Base-by-base conservation (phyloP, 2,329 filamentous ascomycete species). In the Trichoderma sp. region DNA sequence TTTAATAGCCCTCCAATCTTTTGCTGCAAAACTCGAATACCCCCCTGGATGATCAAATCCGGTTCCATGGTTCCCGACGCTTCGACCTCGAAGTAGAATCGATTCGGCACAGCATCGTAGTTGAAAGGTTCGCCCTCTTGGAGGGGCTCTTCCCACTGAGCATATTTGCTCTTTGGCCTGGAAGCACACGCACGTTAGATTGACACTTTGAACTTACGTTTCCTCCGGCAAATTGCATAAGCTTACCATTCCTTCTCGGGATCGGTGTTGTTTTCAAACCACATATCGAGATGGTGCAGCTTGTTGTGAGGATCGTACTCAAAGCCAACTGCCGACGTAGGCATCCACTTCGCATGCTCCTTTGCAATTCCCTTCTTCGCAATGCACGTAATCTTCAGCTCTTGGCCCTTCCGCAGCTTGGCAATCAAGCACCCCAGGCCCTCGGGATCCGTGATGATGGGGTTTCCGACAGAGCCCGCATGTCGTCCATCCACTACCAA, bases 281-380 rank as follows among this genome's bases (percentile, higher is more conserved):
- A 99, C 80, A 97, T 89, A 76, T 97, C 93, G 68, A 96, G 86
- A 81, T 99, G 96, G 73, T 91, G 88, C 73, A 99, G 84, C 82
- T 97, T 97, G 83, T 99, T 99, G 80, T 96, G 92, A 71, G 96
- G 96, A 79, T 99, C 96, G 80, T 99, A 99, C 81, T 99, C 96
- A 78, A 99, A 99, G 29, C 93, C 94, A 52, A 99, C 90, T 4
- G 96, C 96, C 52, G 94, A 88, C 43, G 92, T 95, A 2, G 96
- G 94, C 76, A 93, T 92, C 96, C 96, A 99, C 81, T 99, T 99
- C 11, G 96, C 93, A 81, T 99, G 96, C 80, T 99, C 96, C 85
- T 99, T 99, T 47, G 95, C 94, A 73, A 98, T 98, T 1, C 96
- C 96, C 86, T 98, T 98, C 86, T 97, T 97, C 62, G 95, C 96